These are phyloP conservation scores for Heterobasidion parviporum DNA, from an alignment of 1,284 basidiomycete genomes.

Conservation along the genomic window DNA sequence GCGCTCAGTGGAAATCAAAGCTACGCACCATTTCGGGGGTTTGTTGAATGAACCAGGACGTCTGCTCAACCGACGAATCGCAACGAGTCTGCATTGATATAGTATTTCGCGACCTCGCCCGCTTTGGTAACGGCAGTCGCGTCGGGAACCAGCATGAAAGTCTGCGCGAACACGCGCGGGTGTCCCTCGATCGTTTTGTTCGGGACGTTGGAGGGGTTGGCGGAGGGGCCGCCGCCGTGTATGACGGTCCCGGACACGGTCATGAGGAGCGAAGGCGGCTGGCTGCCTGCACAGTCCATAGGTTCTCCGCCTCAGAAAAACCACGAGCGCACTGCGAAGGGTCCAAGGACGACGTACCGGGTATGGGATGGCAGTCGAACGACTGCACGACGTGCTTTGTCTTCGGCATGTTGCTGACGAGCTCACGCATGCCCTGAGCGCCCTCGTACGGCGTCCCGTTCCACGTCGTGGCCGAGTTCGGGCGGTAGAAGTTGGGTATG, in stretches of 20 bases:
- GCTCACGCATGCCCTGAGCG: slow-evolving; percentile 52
- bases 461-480: slow-evolving; percentile 70
- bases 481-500: slow-evolving; percentile 71
- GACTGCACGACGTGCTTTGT: slow-evolving; percentile 79
- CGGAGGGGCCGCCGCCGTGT: slow-evolving; percentile 54
- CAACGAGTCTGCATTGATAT: slow-evolving; percentile 64
- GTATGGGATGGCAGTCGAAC: slow-evolving; percentile 82
- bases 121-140: slow-evolving; percentile 49
- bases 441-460: slow-evolving; percentile 78
- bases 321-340: not conserved
- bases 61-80: slow-evolving; percentile 62
- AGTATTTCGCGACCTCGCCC: slow-evolving; percentile 74
- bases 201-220: slow-evolving; percentile 45
- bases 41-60: no score
- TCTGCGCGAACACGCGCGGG: slow-evolving; percentile 77
- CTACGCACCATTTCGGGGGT: no score
- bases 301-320: not conserved
- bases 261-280: slow-evolving; percentile 70
- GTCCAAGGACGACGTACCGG: slow-evolving; percentile 39
- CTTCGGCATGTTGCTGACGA: slow-evolving; percentile 61
- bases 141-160: slow-evolving; percentile 78
- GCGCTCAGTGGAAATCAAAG: no score
- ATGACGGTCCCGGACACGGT: slow-evolving; percentile 72
- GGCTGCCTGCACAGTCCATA: slow-evolving; percentile 39
- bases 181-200: slow-evolving; percentile 60